These are phyloP conservation scores for Penicillium coffeae DNA, from an alignment of 495 filamentous ascomycete genomes.

Conservation along the genomic window DNA sequence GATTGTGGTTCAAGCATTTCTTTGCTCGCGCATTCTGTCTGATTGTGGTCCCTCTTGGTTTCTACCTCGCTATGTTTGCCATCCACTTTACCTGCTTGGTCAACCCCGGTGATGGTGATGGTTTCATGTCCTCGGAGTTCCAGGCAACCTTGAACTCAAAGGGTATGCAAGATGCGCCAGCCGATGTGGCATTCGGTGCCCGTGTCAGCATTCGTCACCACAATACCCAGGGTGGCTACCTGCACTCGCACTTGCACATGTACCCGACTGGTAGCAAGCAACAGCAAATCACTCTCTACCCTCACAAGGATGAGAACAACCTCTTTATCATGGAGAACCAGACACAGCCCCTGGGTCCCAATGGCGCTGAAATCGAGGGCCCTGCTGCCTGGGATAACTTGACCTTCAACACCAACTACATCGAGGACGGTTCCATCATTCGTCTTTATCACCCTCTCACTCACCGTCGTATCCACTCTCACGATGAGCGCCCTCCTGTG, in stretches of 20 bases:
- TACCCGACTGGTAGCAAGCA: conserved; percentile 97
- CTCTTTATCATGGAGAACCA: conserved; percentile 90
- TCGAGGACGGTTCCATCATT: conserved; percentile 77
- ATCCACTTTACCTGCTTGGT: conserved; percentile 91
- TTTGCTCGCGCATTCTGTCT: conserved; percentile 88
- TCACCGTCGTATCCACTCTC: conserved; percentile 87
- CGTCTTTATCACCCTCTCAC: conserved; percentile 80
- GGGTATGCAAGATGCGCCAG: conserved; percentile 89
- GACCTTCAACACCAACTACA: conserved; percentile 50
- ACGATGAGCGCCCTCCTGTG: conserved; percentile 94
- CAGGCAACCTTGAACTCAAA: conserved; percentile 96
- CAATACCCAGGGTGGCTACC: conserved; percentile 96
- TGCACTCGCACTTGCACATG: conserved; percentile 96
- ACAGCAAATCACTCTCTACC: conserved; percentile 96
- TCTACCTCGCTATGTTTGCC: conserved; percentile 94
- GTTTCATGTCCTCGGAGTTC: conserved; percentile 99
- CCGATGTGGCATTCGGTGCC: conserved; percentile 86
- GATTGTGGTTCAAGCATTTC: conserved; percentile 91
- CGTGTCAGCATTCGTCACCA: conserved; percentile 82
- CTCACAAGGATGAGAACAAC: conserved; percentile 99
- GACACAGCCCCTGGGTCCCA: conserved; percentile 77
- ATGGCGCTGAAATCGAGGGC: conserved; percentile 71
- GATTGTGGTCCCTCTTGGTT: conserved; percentile 81
- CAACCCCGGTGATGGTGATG: conserved; percentile 95
- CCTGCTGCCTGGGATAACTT: conserved; percentile 78